Base-by-base conservation (phyloP, 106 monocot genomes). In the Amphibolis antarctica region DNA sequence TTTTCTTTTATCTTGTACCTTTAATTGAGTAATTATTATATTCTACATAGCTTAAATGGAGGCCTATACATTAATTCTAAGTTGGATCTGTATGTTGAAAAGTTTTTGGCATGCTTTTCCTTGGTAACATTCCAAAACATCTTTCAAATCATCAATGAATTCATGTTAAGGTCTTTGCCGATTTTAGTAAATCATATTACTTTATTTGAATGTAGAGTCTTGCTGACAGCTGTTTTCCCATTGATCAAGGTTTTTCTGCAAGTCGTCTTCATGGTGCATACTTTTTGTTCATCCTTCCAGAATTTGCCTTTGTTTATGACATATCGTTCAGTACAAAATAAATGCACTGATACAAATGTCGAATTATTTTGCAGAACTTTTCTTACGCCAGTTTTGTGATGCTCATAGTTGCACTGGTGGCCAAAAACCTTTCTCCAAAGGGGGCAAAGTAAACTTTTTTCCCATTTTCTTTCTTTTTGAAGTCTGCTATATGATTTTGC, bases 361-460 rank as follows among this genome's bases (percentile, higher is more conserved):
- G 11, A 20, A 11, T 42, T 63, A 15, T 46, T 53, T 53, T 78
- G 61, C 79, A 96, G 96, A 96, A 71, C 62, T 96, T 64, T 90
- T 96, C 75, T 72, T 90, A 70, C 84, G 73, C 30, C 96, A 96
- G 64, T 96, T 96, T 76, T 96, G 96, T 72, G 90, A 96, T 79
- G 77, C 96, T 72, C 96, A 96, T 61, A 75, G 84, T 50, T 96
- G 96, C 63, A 78, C 53, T 59, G 80, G 84, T 29, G 65, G 75
- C 3, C 65, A 60, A 59, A 87, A 84, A 76, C 90, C 96, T 43
- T 96, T 96, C 60, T 68, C 96, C 30, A 74, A 74, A 78, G 96
- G 96, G 26, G 84, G 90, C 62, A 86, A 76, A 74, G 96, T 96
- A 75, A 64, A 59, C 49, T 59, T 17, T 29, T 15, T 15, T 29